Percentiles rank a stretch among this genome's conserved stretches.
Conservation (phyloP, 441 rosid genomes). For the Flueggea neowawraea region DNA sequence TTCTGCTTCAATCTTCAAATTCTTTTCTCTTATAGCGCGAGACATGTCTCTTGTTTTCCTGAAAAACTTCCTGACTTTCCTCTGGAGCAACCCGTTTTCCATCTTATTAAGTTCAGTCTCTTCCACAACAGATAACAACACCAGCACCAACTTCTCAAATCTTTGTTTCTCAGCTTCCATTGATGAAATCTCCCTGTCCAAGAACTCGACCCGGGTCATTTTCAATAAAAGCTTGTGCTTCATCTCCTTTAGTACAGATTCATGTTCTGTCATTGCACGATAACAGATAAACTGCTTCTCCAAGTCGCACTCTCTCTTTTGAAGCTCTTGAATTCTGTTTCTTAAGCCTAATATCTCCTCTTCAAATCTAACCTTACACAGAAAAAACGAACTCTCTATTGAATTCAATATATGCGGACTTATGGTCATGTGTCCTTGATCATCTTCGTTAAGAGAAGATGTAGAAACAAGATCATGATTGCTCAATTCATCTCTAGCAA, state of each 20-base stretch:
- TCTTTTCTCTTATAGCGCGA: slow-evolving; percentile 28
- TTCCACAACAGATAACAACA: slow-evolving; percentile 30
- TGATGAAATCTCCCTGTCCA: slow-evolving; percentile 43
- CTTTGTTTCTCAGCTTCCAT: slow-evolving; percentile 49
- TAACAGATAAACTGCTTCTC: slow-evolving; percentile 38
- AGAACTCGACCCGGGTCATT: slow-evolving; percentile 32
- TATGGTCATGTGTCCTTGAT: slow-evolving; percentile 15
- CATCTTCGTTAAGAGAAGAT: slow-evolving; percentile 17
- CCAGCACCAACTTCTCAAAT: slow-evolving; percentile 28
- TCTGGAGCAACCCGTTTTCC: slow-evolving; percentile 39
- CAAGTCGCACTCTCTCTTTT: slow-evolving; percentile 39
- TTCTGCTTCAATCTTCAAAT: slow-evolving; percentile 32
- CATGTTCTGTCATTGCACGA: slow-evolving; percentile 52
- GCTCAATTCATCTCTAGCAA: slow-evolving; percentile 12
- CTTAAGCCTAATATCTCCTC: slow-evolving; percentile 36
- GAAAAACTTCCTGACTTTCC: slow-evolving; percentile 40
- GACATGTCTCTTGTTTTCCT: slow-evolving; percentile 38
- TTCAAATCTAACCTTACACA: slow-evolving; percentile 8
- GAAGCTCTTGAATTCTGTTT: slow-evolving; percentile 40
- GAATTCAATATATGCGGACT: slow-evolving; percentile 7
- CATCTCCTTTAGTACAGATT: slow-evolving; percentile 50
- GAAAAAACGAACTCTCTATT: slow-evolving; percentile 10
- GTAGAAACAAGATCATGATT: slow-evolving; percentile 8
- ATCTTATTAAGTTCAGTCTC: slow-evolving; percentile 32
- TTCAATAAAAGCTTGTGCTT: slow-evolving; percentile 37